Base-by-base conservation (phyloP, 208 protist species). In the Lotmaria passim region DNA sequence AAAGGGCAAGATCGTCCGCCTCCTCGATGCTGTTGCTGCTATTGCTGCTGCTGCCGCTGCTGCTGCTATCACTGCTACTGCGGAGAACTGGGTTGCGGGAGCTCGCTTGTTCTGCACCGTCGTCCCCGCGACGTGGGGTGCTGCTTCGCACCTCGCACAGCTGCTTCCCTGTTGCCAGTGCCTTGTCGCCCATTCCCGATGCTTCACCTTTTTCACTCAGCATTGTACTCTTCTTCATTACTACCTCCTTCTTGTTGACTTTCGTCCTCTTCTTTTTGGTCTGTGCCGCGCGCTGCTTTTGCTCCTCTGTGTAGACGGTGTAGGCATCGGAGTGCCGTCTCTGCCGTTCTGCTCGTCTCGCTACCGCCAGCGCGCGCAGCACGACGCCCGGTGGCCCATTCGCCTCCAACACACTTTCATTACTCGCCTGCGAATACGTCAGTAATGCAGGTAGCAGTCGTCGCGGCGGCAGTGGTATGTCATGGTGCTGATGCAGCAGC, bases 391-490 rank as follows among this genome's bases (percentile, higher is more conserved):
- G 64, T 12, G 21, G 12, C 19, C 48, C 65, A 23, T 68, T 62
- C 1, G 65, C 79, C 48, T 78, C 74, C 30, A 77, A 50, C 14
- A 57, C 55, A 34, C 44, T 63, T 31, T 72, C 65, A 12, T 85
- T 85, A 43, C 39, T 46, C 34, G 43, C 38, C 28, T 48, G 7
- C 28, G 66, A 43, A 65, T 85, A 85, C 7, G 71, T 65, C 28
- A 78, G 55, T 53, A 86, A 57, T 7, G 81, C 70, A 1, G 75
- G 75, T 26, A 86, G 57, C 30, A 86, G 50, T 10, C 69, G 44
- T 17, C 60, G 47, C 11, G 72, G 55, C 4, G 53, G 47, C 46
- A 72, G 55, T 7, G 30, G 52, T 12, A 63, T 44, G 31, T 62
- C 56, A 12, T 59, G 55, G 2, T 44, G 56, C 34, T 75, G 39